Base-by-base conservation (phyloP, 371 early-diverging fungal genomes). In the Mucor piriformis region DNA sequence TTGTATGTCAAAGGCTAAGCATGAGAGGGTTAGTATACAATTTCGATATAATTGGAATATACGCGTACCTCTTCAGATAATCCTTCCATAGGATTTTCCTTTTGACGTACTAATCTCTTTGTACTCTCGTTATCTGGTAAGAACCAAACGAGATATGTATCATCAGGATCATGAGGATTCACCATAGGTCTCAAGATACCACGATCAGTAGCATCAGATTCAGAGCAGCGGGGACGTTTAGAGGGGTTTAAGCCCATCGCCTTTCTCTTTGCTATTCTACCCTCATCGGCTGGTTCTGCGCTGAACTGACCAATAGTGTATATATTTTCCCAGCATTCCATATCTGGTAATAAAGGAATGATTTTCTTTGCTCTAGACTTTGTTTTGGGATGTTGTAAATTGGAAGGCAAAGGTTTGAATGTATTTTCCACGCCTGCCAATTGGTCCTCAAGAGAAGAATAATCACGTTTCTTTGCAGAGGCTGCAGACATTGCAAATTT, bases 291-390 rank as follows among this genome's bases (percentile, higher is more conserved):
- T 2, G 95, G 93, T 59, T 89, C 87, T 6, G 73, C 77, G 62
- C 88, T 89, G 61, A 89, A 91, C 13, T 85, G 83, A n/a, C 83
- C 86, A 42, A 88, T 73, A 2, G 82, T 82, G 67, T 90, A 92
- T 12, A 73, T 72, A 51, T 87, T 86, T 40, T 87, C 76, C 87
- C 88, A 87, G 43, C 83, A 69, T 11, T 62, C 68, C 34, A 82
- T 83, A 60, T 94, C 90, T 8, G 96, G 96, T 40, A 90, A 78
- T 29, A 95, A 55, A 11, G 93, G 93, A 10, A 84, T 70, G 16
- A 90, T 77, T 50, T 90, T 91, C 33, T 88, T 86, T n/a, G 90
- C 92, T 24, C 67, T 82, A 33, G 90, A 58, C 44, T 84, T 82
- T 37, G 89, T 88, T 20, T 85, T 84, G 0, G 95, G 95, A 61